These are phyloP conservation scores for Quercus aquifolioides DNA, from an alignment of 306 rosid species.

Conservation along the genomic window DNA sequence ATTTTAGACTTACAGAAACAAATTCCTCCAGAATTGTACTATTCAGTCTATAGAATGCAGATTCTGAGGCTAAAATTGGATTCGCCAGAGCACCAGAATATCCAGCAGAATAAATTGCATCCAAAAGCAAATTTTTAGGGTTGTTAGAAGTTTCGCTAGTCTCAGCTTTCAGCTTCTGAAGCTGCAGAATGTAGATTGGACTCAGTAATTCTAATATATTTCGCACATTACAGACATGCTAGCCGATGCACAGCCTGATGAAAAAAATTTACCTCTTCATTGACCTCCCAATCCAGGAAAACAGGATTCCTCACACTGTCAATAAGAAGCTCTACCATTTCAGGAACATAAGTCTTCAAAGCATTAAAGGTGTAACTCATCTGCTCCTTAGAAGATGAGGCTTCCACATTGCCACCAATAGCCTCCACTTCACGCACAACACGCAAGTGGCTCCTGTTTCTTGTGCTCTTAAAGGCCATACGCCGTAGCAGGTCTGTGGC, in stretches of 20 bases:
- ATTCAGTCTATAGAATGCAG: conserved; percentile 56
- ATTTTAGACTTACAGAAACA: conserved; percentile 67
- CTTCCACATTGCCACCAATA: conserved; percentile 83
- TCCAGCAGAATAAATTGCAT: conserved; percentile 85
- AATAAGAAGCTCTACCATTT: conserved; percentile 89
- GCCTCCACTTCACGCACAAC: conserved; percentile 92
- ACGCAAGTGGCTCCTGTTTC: conserved; percentile 79
- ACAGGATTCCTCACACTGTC: conserved; percentile 77
- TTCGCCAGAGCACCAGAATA: conserved; percentile 87
- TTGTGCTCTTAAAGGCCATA: conserved; percentile 90
- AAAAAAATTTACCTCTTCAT: conserved; percentile 65
- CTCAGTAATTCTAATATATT: background rate
- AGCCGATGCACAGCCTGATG: background rate
- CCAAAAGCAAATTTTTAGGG: conserved; percentile 81
- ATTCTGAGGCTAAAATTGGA: conserved; percentile 76
- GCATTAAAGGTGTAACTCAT: conserved; percentile 90
- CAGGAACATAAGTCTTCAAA: conserved; percentile 81
- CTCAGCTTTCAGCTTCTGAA: conserved; percentile 71
- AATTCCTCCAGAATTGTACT: conserved; percentile 72
- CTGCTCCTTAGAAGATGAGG: conserved; percentile 89
- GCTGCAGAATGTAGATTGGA: conserved; percentile 34
- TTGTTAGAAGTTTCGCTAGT: conserved; percentile 73
- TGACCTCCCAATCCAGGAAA: conserved; percentile 94
- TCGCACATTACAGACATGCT: background rate
- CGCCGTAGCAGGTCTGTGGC: conserved; percentile 77